Conservation (phyloP, 176 grass and related monocot genomes). For the Bothriochloa decipiens region DNA sequence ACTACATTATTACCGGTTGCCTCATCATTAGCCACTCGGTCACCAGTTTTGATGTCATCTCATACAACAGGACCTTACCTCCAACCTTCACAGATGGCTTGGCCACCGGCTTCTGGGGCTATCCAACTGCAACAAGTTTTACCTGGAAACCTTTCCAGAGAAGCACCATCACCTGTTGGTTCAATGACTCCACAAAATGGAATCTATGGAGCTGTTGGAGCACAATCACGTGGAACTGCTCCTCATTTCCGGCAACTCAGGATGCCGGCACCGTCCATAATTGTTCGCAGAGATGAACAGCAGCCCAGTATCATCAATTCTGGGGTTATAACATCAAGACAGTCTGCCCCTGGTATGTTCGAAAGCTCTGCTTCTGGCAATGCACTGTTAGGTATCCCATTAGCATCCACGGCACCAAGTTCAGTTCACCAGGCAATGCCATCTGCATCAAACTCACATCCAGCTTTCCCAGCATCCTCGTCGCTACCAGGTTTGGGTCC, state of each 20-base stretch:
- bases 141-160: slow-evolving; percentile 31
- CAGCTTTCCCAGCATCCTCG: background rate
- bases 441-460: slow-evolving; percentile 1
- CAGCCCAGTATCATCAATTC: background rate
- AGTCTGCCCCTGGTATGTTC: background rate
- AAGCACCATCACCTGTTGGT: slow-evolving; percentile 21
- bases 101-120: slow-evolving; percentile 17
- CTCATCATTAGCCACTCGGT: slow-evolving; percentile 7
- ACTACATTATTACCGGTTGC: background rate
- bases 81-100: slow-evolving; percentile 14
- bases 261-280: slow-evolving; percentile 15
- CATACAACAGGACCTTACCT: slow-evolving; percentile 15
- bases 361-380: background rate
- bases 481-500: background rate
- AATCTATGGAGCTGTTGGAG: slow-evolving; percentile 20
- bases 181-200: slow-evolving; percentile 10
- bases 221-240: slow-evolving; percentile 26
- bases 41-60: background rate
- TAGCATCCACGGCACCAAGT: slow-evolving; percentile 3
- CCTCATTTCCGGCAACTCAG: slow-evolving; percentile 37
- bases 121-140: slow-evolving; percentile 12
- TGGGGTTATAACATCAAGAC: background rate
- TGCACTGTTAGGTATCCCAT: background rate
- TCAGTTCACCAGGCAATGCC: slow-evolving; percentile 1
- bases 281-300: slow-evolving; percentile 18